Base-by-base conservation (phyloP, 352 stramenopile species). In the Pythium dissimile region DNA sequence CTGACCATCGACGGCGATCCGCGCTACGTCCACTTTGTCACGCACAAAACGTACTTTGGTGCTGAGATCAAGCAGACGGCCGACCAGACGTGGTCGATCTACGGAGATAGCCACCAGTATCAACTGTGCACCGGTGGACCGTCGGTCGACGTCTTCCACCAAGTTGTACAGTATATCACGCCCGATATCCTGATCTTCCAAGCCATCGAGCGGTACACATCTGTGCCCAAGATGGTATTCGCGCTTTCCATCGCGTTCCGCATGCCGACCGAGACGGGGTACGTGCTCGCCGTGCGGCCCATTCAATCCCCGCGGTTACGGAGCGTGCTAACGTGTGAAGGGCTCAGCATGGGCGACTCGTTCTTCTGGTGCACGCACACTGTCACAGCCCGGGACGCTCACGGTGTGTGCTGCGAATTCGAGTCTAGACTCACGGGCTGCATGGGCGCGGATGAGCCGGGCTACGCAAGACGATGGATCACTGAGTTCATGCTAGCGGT, bases 341-440 rank as follows among this genome's bases (percentile, higher is more conserved):
- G 49, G 6, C 34, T 43, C 18, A 32, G 31, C 10, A 34, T 27
- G 23, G 9, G 21, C 9, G 15, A 21, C 8, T 59, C 58, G 31
- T 62, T 67, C 34, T 50, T 52, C 30, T 67, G 59, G 59, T n/a
- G 21, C 1, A 38, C 27, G 23, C 49, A 30, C 9, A 45, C 61
- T 7, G 24, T 62, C 5, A 18, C 15, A 12, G 4, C 35, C 11
- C 27, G 28, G 11, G 18, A 41, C n/a, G 28, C 13, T n/a, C 15
- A 32, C 8, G 45, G 53, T 44, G 20, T 16, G 24, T 42, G 30
- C 24, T 30, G 5, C 15, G 58, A 41, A 4, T 66, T 54, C 16
- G n/a, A 27, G 8, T 12, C 21, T 12, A 53, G 42, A 9, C 3
- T 56, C 2, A 47, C 24, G 28, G 56, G 47, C 18, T 41, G n/a